phyloP scores from a whole-genome alignment of 768 basidiomycete species.

The Russula abietina region DNA sequence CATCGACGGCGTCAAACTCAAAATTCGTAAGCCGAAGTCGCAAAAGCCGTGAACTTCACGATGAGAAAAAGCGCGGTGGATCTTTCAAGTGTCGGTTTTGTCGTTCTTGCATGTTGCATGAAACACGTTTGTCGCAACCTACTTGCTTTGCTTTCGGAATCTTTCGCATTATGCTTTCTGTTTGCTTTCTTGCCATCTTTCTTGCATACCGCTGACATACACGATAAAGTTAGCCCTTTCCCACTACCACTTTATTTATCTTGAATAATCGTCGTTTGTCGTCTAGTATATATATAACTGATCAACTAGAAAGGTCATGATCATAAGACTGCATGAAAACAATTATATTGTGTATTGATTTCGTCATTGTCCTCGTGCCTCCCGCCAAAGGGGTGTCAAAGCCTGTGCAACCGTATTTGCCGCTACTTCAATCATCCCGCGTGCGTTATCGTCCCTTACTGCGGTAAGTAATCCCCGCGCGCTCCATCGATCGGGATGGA shows the following conservation, averaged over 20 bases:
- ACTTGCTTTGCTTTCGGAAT: not conserved
- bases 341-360: not conserved
- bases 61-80: not conserved
- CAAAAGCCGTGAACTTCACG: not conserved
- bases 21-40: constrained; percentile 8
- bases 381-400: constrained; percentile 61
- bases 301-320: not conserved
- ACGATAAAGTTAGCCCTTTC: not conserved
- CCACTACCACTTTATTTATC: not conserved
- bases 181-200: not conserved
- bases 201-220: not conserved
- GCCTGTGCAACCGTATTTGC: constrained; percentile 69
- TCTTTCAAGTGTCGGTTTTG: not conserved
- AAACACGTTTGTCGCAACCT: not conserved
- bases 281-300: not conserved
- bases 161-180: not conserved
- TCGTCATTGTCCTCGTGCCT: constrained; percentile 32
- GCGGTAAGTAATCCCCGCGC: constrained; percentile 56
- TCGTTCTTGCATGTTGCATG: not conserved
- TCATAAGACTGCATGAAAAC: constrained; percentile 6
- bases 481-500: constrained; percentile 79
- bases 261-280: not conserved
- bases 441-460: constrained; percentile 51
- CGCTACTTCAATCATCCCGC: constrained; percentile 60
- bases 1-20: constrained; percentile 14